Percentiles rank a stretch among this genome's conserved stretches.
phyloP scores from a whole-genome alignment of 2,329 filamentous ascomycete genomes.

The Stemphylium beticola region DNA sequence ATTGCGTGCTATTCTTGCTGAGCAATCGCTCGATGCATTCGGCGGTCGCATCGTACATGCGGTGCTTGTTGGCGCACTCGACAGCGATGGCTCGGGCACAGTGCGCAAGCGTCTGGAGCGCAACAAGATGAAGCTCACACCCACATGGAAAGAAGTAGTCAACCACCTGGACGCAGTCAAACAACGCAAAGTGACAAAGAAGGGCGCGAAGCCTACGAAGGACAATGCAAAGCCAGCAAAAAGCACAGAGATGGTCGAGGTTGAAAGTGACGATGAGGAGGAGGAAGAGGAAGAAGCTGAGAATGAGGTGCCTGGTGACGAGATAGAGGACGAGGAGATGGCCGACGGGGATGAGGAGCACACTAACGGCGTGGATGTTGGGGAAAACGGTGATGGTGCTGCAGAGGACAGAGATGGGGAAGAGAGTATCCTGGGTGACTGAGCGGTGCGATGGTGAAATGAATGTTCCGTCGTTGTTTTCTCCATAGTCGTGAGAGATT shows the following conservation, averaged over 20 bases:
- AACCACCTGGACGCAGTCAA: constrained; percentile 72
- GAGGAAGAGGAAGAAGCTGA: constrained; percentile 29
- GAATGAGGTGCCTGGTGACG: constrained; percentile 34
- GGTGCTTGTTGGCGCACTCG: constrained; percentile 76
- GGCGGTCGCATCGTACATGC: constrained; percentile 84
- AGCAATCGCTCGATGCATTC: constrained; percentile 84
- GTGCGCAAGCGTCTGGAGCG: constrained; percentile 74
- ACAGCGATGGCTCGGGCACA: constrained; percentile 57
- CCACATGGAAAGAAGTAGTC: constrained; percentile 85
- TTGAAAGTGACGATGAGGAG: constrained; percentile 44
- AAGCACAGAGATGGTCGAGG: constrained; percentile 45
- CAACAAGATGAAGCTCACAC: constrained; percentile 80
- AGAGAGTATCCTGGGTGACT: constrained; percentile 54
- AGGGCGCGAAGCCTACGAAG: constrained; percentile 42
- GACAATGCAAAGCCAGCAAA: constrained; percentile 50
- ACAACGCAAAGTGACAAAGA: constrained; percentile 48
- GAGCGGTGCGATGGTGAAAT: constrained; percentile 3
- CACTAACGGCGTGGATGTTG: constrained; percentile 50
- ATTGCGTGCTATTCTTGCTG: constrained; percentile 74
- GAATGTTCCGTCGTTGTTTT: background rate
- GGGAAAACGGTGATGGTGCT: constrained; percentile 35
- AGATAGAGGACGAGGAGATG: constrained; percentile 50
- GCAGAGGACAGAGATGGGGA: constrained; percentile 44
- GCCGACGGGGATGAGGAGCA: constrained; percentile 48
- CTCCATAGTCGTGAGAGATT: background rate